Evolutionary conservation across 2,329 filamentous ascomycete species (phyloP), one percentile per base, ranked within the genome.

Genomic region (Fusarium robinianum): DNA sequence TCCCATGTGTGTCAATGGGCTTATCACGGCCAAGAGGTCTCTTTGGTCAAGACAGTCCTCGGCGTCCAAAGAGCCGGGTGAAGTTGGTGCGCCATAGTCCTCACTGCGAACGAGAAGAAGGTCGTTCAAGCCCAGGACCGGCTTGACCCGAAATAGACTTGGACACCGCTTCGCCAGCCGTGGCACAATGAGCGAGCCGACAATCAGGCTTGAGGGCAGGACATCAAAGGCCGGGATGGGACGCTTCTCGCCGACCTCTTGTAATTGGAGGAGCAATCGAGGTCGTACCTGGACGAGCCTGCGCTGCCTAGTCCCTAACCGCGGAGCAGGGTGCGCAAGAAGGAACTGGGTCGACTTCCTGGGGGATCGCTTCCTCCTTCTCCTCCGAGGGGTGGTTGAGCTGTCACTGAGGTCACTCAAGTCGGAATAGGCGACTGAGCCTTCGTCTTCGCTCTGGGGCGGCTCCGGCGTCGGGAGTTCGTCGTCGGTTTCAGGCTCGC

Each of bases 221-320:
- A 89, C 80, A 56, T 92, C 87, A 52, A 88, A 82, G 4, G 81
- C 78, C 1, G 87, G 87, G 37, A 76, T 75, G 0, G 85, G 84
- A 16, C 87, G 79, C 11, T 73, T 73, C 49, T 81, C 76, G 26
- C 75, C 68, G n/a, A 89, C 65, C 44, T 80, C 76, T 60, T 90
- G 87, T 11, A 91, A 71, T 64, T 92, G 87, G 5, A 91, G 74
- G 5, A 90, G 70, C 12, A 90, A 70, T 38, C 81, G 81, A 8
- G 87, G 85, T 11, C 85, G 80, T 19, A 87, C 74, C 57, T 85
- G 80, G 10, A 86, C 74, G 23, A 89, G 72, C 50, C 85, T 77
- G 16, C 86, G 75, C 61, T 85, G 86, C 60, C 83, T 78, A 60
- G 75, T 72, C 53, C 77, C 69, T 49, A 80, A 63, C 58, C 76